phyloP scores from a whole-genome alignment of 2,329 filamentous ascomycete genomes.

The Aspergillus cejpii region DNA sequence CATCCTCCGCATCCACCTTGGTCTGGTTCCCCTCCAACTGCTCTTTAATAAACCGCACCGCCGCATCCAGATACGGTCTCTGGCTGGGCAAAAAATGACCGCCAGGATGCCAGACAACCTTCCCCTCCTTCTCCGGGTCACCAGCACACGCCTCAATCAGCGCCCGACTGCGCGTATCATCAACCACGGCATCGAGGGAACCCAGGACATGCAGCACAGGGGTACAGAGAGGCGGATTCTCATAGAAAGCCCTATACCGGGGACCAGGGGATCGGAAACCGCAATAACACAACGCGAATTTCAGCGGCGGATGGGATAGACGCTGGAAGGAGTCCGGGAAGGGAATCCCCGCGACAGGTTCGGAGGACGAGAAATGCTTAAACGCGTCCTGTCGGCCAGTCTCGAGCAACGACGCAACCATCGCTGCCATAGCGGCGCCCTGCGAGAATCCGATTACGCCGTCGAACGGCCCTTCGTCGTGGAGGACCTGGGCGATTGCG shows the following conservation, averaged over 20 bases:
- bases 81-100: constrained; percentile 83
- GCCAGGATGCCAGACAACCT: constrained; percentile 68
- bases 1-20: constrained; percentile 48
- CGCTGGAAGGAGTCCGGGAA: constrained; percentile 48
- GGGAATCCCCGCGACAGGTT: constrained; percentile 39
- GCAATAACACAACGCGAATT: constrained; percentile 69
- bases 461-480: constrained; percentile 61
- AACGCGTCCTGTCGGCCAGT: constrained; percentile 44
- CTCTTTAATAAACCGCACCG: constrained; percentile 64
- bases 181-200: constrained; percentile 78
- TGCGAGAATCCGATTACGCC: constrained; percentile 79
- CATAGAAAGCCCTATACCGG: constrained; percentile 62
- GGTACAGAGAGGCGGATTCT: constrained; percentile 63
- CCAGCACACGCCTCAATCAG: constrained; percentile 61
- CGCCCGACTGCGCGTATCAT: constrained; percentile 62
- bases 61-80: constrained; percentile 70
- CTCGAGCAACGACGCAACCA: constrained; percentile 69
- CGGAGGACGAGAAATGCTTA: constrained; percentile 30
- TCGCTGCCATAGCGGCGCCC: constrained; percentile 63
- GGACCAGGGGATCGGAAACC: constrained; percentile 63
- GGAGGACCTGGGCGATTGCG: constrained; percentile 56
- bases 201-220: constrained; percentile 77
- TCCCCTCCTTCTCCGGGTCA: constrained; percentile 46
- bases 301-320: constrained; percentile 49
- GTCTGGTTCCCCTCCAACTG: constrained; percentile 38